Evolutionary conservation across 768 basidiomycete genomes (phyloP).

Genomic region (Boletales sp.): DNA sequence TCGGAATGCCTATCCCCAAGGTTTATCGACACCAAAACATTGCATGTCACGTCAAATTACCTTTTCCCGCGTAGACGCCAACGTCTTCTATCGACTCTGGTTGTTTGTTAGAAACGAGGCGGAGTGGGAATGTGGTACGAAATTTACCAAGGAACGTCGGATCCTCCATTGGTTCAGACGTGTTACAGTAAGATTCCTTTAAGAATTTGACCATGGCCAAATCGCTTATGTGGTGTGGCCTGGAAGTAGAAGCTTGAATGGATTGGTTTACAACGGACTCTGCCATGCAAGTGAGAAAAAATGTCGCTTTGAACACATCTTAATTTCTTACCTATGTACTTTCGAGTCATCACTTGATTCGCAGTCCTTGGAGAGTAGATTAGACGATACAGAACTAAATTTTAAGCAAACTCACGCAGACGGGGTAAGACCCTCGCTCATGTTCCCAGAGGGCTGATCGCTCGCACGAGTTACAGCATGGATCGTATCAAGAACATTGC

Average conservation of each 20-base stretch:
- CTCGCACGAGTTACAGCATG: not conserved
- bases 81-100: slow-evolving; percentile 53
- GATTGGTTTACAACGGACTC: not conserved
- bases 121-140: not conserved
- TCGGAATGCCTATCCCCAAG: slow-evolving; percentile 45
- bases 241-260: slow-evolving; percentile 29
- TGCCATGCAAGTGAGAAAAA: not conserved
- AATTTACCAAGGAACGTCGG: not conserved
- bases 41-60: slow-evolving; percentile 28
- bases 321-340: slow-evolving; percentile 33
- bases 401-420: not conserved
- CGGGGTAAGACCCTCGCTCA: too few species aligned
- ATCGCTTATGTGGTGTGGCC: slow-evolving; percentile 56
- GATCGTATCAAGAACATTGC: not conserved
- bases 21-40: not conserved
- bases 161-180: slow-evolving; percentile 52
- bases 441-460: too few species aligned
- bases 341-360: slow-evolving; percentile 31
- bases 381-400: not conserved
- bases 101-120: not conserved
- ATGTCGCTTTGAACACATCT: not conserved
- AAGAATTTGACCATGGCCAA: slow-evolving; percentile 62
- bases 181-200: slow-evolving; percentile 74
- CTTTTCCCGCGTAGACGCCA: slow-evolving; percentile 57
- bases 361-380: not conserved